These are phyloP conservation scores for Sporisorium scitamineum DNA, from an alignment of 1,284 basidiomycete species.

Conservation along the genomic window DNA sequence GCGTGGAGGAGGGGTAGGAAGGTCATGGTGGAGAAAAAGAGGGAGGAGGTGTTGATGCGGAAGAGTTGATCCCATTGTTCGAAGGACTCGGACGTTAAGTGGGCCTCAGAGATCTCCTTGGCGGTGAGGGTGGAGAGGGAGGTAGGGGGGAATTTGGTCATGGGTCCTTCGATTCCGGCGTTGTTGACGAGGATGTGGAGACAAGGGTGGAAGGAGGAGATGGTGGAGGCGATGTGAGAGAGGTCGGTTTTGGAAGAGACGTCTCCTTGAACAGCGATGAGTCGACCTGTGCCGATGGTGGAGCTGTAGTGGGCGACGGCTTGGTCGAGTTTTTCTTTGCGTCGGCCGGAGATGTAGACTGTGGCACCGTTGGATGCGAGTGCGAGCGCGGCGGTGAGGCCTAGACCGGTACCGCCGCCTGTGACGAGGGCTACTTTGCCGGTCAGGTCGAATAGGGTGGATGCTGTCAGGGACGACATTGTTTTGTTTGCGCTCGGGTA, in stretches of 20 bases:
- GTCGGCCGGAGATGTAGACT: constrained; percentile 61
- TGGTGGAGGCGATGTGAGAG: constrained; percentile 18
- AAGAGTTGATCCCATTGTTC: constrained; percentile 52
- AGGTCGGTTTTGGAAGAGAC: constrained; percentile 49
- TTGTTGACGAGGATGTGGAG: constrained; percentile 64
- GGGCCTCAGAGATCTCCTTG: constrained; percentile 17
- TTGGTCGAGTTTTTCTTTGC: constrained; percentile 43
- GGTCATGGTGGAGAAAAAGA: constrained; percentile 62
- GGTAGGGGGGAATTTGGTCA: constrained; percentile 40
- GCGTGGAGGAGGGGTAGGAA: constrained; percentile 57
- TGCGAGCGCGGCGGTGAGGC: constrained; percentile 57
- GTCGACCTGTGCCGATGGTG: constrained; percentile 8
- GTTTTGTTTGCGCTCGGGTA: constrained; percentile 4
- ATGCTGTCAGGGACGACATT: constrained; percentile 12
- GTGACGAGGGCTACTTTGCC: constrained; percentile 60
- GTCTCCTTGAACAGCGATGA: constrained; percentile 47
- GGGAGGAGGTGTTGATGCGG: constrained; percentile 40
- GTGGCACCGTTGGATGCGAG: constrained; percentile 62
- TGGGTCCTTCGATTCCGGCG: constrained; percentile 58
- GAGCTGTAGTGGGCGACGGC: constrained; percentile 24
- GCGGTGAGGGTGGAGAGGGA: constrained; percentile 12
- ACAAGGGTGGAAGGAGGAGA: constrained; percentile 20
- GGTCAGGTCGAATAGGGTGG: constrained; percentile 43
- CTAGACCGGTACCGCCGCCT: constrained; percentile 61
- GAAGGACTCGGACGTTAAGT: constrained; percentile 43